These are phyloP conservation scores for Ceratobasidium sp. DNA, from an alignment of 1,284 basidiomycete genomes.

Conservation along the genomic window DNA sequence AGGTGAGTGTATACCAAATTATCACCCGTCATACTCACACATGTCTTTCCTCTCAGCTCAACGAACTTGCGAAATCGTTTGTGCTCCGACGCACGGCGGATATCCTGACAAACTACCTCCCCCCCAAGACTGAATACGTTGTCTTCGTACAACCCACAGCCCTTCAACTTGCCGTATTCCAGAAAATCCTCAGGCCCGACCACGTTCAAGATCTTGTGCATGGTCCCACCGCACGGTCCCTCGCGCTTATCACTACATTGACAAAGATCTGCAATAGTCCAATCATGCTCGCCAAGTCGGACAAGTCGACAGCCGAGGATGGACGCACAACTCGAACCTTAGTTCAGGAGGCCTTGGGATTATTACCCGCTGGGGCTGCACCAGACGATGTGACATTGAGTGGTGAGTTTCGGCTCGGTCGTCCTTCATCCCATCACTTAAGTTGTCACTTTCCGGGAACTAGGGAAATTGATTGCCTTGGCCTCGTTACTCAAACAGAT, in stretches of 20 bases:
- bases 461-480: conserved; percentile 87
- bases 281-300: conserved; percentile 75
- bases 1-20: conserved; percentile 63
- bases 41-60: conserved; percentile 66
- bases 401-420: conserved; percentile 62
- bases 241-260: conserved; percentile 84
- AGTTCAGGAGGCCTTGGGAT: conserved; percentile 71
- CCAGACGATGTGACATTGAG: conserved; percentile 81
- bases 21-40: neutral
- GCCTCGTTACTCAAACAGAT: conserved; percentile 79
- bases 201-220: conserved; percentile 74
- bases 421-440: neutral
- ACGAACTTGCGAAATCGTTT: conserved; percentile 84
- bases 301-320: conserved; percentile 70
- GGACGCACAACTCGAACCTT: conserved; percentile 58
- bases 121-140: conserved; percentile 95
- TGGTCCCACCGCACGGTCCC: conserved; percentile 79
- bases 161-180: conserved; percentile 86
- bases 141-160: conserved; percentile 88
- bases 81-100: conserved; percentile 90
- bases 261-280: conserved; percentile 96
- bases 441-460: neutral
- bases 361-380: conserved; percentile 74
- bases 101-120: conserved; percentile 86
- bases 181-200: conserved; percentile 77